phyloP scores from a whole-genome alignment of 2,329 filamentous ascomycete genomes.

The Cladophialophora psammophila region DNA sequence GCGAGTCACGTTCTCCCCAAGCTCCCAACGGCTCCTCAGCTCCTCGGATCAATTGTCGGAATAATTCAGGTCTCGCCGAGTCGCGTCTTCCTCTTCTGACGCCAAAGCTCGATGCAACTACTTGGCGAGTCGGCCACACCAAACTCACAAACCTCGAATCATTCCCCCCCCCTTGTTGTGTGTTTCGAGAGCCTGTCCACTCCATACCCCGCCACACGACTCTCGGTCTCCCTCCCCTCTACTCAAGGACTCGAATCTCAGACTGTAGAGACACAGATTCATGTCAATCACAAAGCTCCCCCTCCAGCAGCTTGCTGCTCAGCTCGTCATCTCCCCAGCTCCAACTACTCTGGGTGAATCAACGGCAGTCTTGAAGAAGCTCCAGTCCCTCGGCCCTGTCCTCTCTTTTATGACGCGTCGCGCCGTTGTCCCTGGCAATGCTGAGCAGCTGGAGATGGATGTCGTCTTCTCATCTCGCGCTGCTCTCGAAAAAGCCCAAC shows the following conservation, averaged over 20 bases:
- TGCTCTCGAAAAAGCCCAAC: constrained; percentile 20
- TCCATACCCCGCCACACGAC: not conserved
- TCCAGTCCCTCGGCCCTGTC: constrained; percentile 36
- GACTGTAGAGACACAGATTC: not conserved
- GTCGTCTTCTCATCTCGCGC: constrained; percentile 32
- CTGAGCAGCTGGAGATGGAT: constrained; percentile 27
- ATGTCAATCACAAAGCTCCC: constrained; percentile 28
- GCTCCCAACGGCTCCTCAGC: no score
- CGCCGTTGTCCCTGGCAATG: not conserved
- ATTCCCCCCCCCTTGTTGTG: no score
- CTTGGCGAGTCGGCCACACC: no score
- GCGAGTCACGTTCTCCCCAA: no score
- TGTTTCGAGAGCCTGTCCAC: no score
- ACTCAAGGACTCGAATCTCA: not conserved
- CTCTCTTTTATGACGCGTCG: constrained; percentile 22
- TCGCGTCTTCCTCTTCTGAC: no score
- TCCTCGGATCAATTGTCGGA: no score
- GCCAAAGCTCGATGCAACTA: no score
- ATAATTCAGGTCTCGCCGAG: no score
- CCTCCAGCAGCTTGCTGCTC: constrained; percentile 23
- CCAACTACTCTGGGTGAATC: constrained; percentile 34
- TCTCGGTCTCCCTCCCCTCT: constrained; percentile 5
- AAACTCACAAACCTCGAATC: no score
- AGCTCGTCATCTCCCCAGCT: constrained; percentile 34
- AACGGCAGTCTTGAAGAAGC: constrained; percentile 33